Evolutionary conservation across 192 early-diverging fungal species (phyloP), one percentile per base, ranked within the genome.

Genomic region (Entomortierella lignicola): DNA sequence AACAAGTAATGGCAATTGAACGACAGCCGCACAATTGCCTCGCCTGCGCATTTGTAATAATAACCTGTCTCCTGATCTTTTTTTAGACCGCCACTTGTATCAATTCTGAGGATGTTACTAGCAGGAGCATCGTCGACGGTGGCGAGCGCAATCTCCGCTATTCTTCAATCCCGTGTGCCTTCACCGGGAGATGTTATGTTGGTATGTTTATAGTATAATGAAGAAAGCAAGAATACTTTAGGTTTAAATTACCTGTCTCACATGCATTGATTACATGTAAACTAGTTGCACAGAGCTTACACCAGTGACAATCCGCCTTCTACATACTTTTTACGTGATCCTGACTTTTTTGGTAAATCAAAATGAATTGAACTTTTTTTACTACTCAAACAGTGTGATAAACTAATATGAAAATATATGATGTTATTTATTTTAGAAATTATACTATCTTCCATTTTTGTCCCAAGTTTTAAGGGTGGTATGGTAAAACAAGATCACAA

Each of bases 181-280:
- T 86, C 87, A 13, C 87, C 88, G n/a, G 88, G 88, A 10, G 87
- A 90, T 69, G 66, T 90, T 1, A 82, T 88, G 53, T 62, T 65
- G 59, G 88, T 89, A 80, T 51, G 61, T 30, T n/a, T 42, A 7
- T 20, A 26, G 34, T 37, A 37, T 7, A 37, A 37, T 37, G 10
- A 37, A n/a, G n/a, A n/a, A n/a, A n/a, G n/a, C n/a, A n/a, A n/a
- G n/a, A n/a, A n/a, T n/a, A n/a, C n/a, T n/a, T n/a, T n/a, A n/a
- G n/a, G n/a, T n/a, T n/a, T n/a, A n/a, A n/a, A n/a, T n/a, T n/a
- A n/a, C n/a, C n/a, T n/a, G n/a, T n/a, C n/a, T n/a, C 1, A 37
- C 8, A 31, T 44, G 18, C 27, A 47, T 47, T 47, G 2, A 47
- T 37, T 37, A 7, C 34, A 37, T 50, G 15, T 25, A n/a, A n/a